phyloP scores from a whole-genome alignment of 2,329 filamentous ascomycete species.

The Emergomyces pasteurianus region DNA sequence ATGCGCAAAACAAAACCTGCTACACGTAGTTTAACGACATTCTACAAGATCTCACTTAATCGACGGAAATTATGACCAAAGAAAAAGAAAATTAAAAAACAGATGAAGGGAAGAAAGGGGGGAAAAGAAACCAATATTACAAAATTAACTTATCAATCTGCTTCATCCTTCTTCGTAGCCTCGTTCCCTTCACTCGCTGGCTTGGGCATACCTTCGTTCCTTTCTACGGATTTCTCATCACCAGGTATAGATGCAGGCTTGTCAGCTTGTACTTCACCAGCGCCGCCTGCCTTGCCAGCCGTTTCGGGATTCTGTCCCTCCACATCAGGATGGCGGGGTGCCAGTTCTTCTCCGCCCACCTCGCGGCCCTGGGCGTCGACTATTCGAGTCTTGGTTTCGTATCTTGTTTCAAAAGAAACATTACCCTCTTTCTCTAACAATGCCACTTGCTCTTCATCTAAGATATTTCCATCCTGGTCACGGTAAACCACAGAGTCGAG shows the following conservation, averaged over 20 bases:
- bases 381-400: constrained; percentile 84
- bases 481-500: constrained; percentile 89
- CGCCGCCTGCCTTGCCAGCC: constrained; percentile 27
- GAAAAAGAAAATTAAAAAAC: constrained; percentile 3
- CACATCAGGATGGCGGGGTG: constrained; percentile 44
- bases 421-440: constrained; percentile 63
- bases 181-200: constrained; percentile 38
- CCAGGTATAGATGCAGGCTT: constrained; percentile 30
- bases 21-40: neutral
- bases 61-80: neutral
- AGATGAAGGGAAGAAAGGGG: constrained; percentile 3
- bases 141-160: constrained; percentile 6
- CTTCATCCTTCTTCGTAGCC: constrained; percentile 27
- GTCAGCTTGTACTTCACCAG: constrained; percentile 21
- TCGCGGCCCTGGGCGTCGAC: constrained; percentile 72
- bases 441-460: constrained; percentile 72
- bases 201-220: constrained; percentile 28
- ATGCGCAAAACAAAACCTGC: neutral
- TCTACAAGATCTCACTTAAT: neutral
- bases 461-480: constrained; percentile 82
- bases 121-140: neutral
- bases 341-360: constrained; percentile 38
- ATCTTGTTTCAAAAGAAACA: constrained; percentile 88
- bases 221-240: constrained; percentile 26
- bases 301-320: constrained; percentile 49